Evolutionary conservation across 129 eudicot genomes (phyloP), one percentile per base, ranked within the genome.

Genomic region (Deinandra increscens): DNA sequence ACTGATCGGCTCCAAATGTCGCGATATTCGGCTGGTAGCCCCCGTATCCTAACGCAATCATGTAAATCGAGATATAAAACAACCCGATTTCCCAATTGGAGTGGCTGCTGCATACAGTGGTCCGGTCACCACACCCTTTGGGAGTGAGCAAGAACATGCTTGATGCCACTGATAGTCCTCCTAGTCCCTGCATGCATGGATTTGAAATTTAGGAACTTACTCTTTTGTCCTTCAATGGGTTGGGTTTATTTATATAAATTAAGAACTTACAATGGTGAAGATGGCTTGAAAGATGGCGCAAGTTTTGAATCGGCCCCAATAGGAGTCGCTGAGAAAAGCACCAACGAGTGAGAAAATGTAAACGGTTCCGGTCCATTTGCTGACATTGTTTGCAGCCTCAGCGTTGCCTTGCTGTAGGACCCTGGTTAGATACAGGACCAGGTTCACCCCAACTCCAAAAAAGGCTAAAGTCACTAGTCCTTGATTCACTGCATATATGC

Each of bases 301-400:
- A 48, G 98, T 93, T 82, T 83, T 89, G 85, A 64, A 93, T 83
- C 98, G 75, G 60, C 98, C 98, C 98, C 98, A 93, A 29, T 89
- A 89, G 2, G 96, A 86, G 83, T 93, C 98, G 22, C 98, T 93
- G 19, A 93, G 95, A 65, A 93, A 93, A 42, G 98, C 98, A 5
- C 98, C 98, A 7, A 93, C 96, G 4, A 93, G 98, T 11, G 98
- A 93, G 91, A 86, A 93, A 50, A 89, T 89, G 71, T 93, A 89
- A 65, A 93, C 98, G 0, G 98, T 93, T 74, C 96, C 98, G 7
- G 98, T 93, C 98, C 98, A 92, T 81, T 92, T 92, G 87, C 98
- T 92, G 49, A 92, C 98, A 54, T 77, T 88, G 74, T 92, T 92
- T 8, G 98, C 98, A 69, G 98, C 96, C 81, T 86, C 98, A 19